Evolutionary conservation across 306 rosid genomes (phyloP).

Genomic region (Luffa acutangula): DNA sequence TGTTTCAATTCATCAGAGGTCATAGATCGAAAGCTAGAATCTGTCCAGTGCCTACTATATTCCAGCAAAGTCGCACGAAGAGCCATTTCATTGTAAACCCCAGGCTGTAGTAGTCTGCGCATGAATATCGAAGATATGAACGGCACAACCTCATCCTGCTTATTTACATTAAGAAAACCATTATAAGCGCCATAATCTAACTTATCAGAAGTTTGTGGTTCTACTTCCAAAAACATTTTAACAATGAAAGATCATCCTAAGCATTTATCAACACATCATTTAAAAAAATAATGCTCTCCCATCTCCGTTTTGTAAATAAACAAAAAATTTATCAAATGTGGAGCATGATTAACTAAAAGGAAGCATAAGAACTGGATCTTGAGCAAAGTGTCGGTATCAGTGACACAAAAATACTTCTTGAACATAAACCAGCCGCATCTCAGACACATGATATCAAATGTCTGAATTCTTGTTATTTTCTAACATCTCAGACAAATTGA

Average conservation of each 20-base stretch:
- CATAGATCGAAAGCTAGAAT: slow-evolving; percentile 62
- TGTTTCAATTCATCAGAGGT: slow-evolving; percentile 70
- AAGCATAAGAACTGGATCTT: neutral
- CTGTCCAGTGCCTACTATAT: slow-evolving; percentile 67
- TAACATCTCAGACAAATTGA: neutral
- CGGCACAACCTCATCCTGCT: slow-evolving; percentile 61
- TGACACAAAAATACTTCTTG: neutral
- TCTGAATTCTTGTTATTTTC: neutral
- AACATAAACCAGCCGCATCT: neutral
- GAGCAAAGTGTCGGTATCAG: neutral
- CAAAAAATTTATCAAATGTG: neutral
- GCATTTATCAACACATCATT: neutral
- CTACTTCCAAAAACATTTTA: neutral
- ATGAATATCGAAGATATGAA: slow-evolving; percentile 71
- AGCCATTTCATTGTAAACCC: slow-evolving; percentile 63
- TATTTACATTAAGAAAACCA: slow-evolving; percentile 12
- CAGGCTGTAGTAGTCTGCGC: slow-evolving; percentile 80
- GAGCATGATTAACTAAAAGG: neutral
- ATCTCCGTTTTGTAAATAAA: neutral
- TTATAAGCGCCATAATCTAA: slow-evolving; percentile 3
- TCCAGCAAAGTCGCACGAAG: slow-evolving; percentile 67
- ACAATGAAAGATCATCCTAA: neutral
- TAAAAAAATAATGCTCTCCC: neutral
- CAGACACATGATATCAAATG: neutral
- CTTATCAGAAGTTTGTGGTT: neutral